A percentile compares a stretch with the other conserved stretches of the same genome.
phyloP scores from a whole-genome alignment of 2,329 filamentous ascomycete species.

The Curvularia spicifera region DNA sequence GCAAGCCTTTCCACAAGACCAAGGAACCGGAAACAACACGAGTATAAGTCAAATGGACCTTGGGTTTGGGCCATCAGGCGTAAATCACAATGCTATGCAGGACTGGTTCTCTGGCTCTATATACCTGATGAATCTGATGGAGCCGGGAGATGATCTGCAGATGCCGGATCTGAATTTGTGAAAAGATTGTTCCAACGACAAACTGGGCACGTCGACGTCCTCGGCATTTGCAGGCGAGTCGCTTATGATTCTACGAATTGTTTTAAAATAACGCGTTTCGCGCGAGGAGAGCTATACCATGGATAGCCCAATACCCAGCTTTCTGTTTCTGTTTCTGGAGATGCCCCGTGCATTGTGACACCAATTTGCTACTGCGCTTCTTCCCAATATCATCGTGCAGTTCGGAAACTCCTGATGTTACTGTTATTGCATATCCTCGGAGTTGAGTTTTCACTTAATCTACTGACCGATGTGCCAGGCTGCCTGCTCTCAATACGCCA shows the following conservation, averaged over 20 bases:
- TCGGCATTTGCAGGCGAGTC: background rate
- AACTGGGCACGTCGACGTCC: background rate
- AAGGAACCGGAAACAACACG: background rate
- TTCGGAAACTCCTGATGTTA: no score
- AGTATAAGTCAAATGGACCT: slow-evolving; percentile 9
- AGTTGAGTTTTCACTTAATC: no score
- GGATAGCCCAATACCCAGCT: background rate
- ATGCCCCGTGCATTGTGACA: background rate
- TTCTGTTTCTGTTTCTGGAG: background rate
- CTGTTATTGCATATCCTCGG: no score
- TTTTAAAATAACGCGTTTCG: background rate
- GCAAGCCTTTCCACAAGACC: slow-evolving; percentile 16
- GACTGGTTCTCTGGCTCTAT: slow-evolving; percentile 72
- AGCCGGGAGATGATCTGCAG: slow-evolving; percentile 59
- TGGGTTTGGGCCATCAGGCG: slow-evolving; percentile 18
- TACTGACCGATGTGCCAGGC: background rate
- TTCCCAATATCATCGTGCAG: background rate
- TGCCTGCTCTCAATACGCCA: background rate
- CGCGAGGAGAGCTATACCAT: background rate
- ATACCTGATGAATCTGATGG: slow-evolving; percentile 69
- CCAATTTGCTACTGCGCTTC: background rate
- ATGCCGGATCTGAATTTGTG: slow-evolving; percentile 39
- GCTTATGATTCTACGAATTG: background rate
- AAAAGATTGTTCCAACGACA: background rate
- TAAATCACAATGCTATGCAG: slow-evolving; percentile 56